A percentile compares a stretch with the other conserved stretches of the same genome.
phyloP scores from a whole-genome alignment of 2,329 filamentous ascomycete species.

The Arthrobotrys sinensis region DNA sequence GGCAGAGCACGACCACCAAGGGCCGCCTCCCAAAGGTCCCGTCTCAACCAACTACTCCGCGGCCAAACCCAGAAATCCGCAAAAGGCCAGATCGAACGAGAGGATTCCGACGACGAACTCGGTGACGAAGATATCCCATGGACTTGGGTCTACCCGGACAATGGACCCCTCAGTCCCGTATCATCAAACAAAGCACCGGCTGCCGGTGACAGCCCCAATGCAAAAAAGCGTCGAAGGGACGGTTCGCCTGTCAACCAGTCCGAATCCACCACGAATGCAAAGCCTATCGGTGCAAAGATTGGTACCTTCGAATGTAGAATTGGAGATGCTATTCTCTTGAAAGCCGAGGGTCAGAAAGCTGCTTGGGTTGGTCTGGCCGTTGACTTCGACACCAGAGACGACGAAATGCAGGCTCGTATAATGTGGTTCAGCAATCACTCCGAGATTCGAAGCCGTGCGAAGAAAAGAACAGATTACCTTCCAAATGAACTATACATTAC shows the following conservation, averaged over 20 bases:
- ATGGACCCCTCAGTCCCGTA: constrained; percentile 33
- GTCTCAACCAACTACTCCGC: constrained; percentile 70
- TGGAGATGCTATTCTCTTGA: constrained; percentile 88
- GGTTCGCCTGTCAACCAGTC: constrained; percentile 60
- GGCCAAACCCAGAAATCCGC: constrained; percentile 59
- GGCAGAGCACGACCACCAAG: constrained; percentile 45
- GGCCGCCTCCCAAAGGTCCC: constrained; percentile 66
- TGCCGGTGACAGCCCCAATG: constrained; percentile 42
- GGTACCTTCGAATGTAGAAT: constrained; percentile 84
- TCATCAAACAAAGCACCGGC: constrained; percentile 45
- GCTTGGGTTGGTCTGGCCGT: constrained; percentile 93
- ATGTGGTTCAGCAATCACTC: constrained; percentile 96
- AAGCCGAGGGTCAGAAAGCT: constrained; percentile 83
- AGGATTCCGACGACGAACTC: constrained; percentile 91
- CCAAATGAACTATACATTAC: constrained; percentile 94
- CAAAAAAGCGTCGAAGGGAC: constrained; percentile 56
- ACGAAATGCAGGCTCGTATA: constrained; percentile 86
- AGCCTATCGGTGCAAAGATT: constrained; percentile 85
- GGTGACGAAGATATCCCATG: constrained; percentile 80
- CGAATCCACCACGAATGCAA: constrained; percentile 66
- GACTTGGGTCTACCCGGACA: constrained; percentile 80
- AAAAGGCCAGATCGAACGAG: constrained; percentile 77
- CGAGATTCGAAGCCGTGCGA: constrained; percentile 86
- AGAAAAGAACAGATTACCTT: constrained; percentile 84
- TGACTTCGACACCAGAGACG: constrained; percentile 82